Evolutionary conservation across 169 alveolate species (phyloP).

Genomic region (Eimeria acervulina): DNA sequence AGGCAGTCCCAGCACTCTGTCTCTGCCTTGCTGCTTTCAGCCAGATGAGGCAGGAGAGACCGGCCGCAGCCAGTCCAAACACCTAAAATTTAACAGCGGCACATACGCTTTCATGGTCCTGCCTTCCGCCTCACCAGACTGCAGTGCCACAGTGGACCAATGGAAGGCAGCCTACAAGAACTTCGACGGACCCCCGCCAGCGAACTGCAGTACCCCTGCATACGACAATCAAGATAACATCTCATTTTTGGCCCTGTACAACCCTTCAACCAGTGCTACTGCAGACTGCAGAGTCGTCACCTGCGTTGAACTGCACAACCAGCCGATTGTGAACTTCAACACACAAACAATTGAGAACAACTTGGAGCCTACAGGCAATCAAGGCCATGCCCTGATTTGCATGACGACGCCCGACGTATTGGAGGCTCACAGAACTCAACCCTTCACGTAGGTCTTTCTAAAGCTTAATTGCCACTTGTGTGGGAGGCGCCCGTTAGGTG

Average conservation of each 20-base stretch:
- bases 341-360: too few species aligned
- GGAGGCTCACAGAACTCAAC: too few species aligned
- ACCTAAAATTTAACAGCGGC: neutral
- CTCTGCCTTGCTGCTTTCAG: neutral
- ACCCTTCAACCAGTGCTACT: constrained; percentile 17
- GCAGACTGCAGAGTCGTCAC: constrained; percentile 58
- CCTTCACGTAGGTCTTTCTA: too few species aligned
- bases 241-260: constrained; percentile 16
- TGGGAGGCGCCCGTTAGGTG: too few species aligned
- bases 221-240: neutral
- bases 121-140: neutral
- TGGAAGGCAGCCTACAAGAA: constrained; percentile 51
- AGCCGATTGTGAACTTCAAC: neutral
- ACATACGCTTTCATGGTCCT: neutral
- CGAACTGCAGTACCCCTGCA: neutral
- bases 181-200: constrained; percentile 36
- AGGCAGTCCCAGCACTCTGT: neutral
- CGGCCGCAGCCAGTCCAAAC: neutral
- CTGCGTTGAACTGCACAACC: neutral
- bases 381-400: neutral
- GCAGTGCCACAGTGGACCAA: constrained; percentile 5
- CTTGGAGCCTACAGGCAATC: too few species aligned
- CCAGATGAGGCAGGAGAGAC: neutral
- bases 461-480: too few species aligned
- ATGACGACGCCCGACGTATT: too few species aligned